Evolutionary conservation across 202 grass and related monocot species (phyloP), one percentile per base, ranked within the genome.

Genomic region (Alloteropsis angusta): DNA sequence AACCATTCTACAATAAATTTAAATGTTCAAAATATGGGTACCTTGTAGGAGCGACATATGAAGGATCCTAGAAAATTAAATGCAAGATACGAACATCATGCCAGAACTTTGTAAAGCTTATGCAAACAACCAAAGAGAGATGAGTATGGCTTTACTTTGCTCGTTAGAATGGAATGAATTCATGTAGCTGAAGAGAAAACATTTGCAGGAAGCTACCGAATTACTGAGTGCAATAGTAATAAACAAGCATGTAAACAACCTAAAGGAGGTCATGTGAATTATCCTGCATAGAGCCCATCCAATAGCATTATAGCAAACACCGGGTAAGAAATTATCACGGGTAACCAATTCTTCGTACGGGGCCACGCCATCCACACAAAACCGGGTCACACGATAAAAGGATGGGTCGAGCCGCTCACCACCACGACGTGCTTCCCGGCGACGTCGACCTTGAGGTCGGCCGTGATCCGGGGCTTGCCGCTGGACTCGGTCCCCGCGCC

Each of bases 381-480:
- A 9, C 7, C 11, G n/a, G 58, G 74, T 45, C 17, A 25, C 28
- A 30, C 43, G 48, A n/a, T n/a, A n/a, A 21, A 26, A 39, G 18
- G 45, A 59, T 43, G 0, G 43, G n/a, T 30, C 19, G 12, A 54
- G 53, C 16, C 12, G 62, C 75, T 75, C 68, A 97, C 91, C 85
- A 97, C 73, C 8, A 97, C 82, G 12, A 98, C 95, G 78, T 93
- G 95, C 72, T 93, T 98, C 39, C 85, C 95, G 11, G 64, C 78
- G 34, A 98, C 77, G 47, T 95, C 92, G 82, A 95, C 63, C 84
- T 98, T 98, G 60, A 98, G 83, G 62, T 98, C 92, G 60, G 92
- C 55, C 3, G 95, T 94, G 72, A 98, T 85, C 75, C 50, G 68
- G 1, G 92, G 92, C 41, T 53, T 61, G 9, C 92, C 89, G 80